Percentiles rank a stretch among this genome's conserved stretches.
These are phyloP conservation scores for Heliamphora exappendiculata DNA, from an alignment of 148 eudicot species.

Conservation along the genomic window DNA sequence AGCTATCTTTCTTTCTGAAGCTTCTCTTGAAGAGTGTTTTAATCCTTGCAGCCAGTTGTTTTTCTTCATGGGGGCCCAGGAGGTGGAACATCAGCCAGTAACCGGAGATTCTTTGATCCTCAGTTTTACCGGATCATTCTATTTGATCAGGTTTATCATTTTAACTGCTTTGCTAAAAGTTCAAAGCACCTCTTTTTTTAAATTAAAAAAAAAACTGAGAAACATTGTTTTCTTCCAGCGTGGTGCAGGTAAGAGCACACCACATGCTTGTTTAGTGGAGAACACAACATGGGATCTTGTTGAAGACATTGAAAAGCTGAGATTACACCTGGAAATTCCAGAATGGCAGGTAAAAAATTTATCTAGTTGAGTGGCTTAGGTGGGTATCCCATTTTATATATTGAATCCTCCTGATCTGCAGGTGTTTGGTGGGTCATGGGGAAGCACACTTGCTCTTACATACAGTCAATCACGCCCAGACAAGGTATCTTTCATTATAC, in stretches of 20 bases:
- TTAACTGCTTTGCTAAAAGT: slow-evolving; percentile 3
- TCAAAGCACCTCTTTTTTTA: not conserved
- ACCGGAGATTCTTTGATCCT: slow-evolving; percentile 90
- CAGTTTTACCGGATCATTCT: slow-evolving; percentile 81
- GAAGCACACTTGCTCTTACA: slow-evolving; percentile 96
- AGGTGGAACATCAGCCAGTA: slow-evolving; percentile 92
- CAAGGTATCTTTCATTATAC: slow-evolving; percentile 34
- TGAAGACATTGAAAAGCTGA: slow-evolving; percentile 76
- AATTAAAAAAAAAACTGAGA: too few species aligned
- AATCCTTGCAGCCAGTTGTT: slow-evolving; percentile 74
- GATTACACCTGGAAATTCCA: slow-evolving; percentile 76
- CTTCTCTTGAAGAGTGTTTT: slow-evolving; percentile 1
- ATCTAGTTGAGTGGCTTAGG: not conserved
- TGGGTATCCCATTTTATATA: slow-evolving; percentile 9
- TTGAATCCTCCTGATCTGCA: slow-evolving; percentile 19
- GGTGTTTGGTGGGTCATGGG: slow-evolving; percentile 99
- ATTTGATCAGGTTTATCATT: slow-evolving; percentile 75
- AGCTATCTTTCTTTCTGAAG: not conserved
- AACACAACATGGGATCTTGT: slow-evolving; percentile 99
- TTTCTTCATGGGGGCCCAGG: slow-evolving; percentile 99
- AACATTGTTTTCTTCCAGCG: slow-evolving; percentile 35
- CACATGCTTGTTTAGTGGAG: slow-evolving; percentile 88
- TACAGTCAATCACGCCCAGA: slow-evolving; percentile 92
- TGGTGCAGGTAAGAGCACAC: slow-evolving; percentile 96
- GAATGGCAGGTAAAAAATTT: slow-evolving; percentile 78